Evolutionary conservation across 345 rosid genomes (phyloP), one percentile per base, ranked within the genome.

Genomic region (Acer saccharum): DNA sequence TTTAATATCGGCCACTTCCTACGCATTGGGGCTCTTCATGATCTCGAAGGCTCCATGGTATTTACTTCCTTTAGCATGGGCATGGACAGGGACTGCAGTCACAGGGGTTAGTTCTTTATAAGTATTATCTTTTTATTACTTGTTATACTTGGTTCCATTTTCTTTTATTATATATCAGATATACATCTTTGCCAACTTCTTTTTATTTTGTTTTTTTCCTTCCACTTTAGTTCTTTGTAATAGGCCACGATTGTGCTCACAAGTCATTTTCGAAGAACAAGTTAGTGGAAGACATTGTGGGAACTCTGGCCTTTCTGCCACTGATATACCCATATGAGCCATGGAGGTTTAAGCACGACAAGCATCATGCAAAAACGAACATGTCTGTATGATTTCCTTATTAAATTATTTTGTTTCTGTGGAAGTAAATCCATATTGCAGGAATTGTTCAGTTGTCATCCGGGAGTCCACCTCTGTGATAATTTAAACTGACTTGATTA

Each of bases 241-340:
- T 95, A 88, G 99, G 99, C 44, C 99, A 95, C 57, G 99, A 95
- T 77, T 95, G 99, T 83, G 98, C 98, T 71, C 99, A 96, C 85
- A 93, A 92, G 78, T 90, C 97, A 78, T 96, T 95, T 85, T 89
- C 98, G 3, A 92, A 81, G 86, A 95, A 89, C 89, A 95, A 95
- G 86, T 81, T 93, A 63, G 65, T 92, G 80, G 99, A 95, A 87
- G 99, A 95, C 80, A 85, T 95, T 73, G 97, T 93, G 35, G 98
- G 99, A 81, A 95, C 97, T 55, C 91, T 93, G 75, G 97, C 97
- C 75, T 93, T 93, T 80, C 72, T 95, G 78, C 97, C 98, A 0
- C 84, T 95, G 66, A 93, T 93, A 55, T 95, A 95, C 81, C 98
- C 99, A 2, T 95, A 95, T 62, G 97, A 92, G 84, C 98, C 99